Evolutionary conservation across 371 early-diverging fungal species (phyloP), one percentile per base, ranked within the genome.

Genomic region (Haplosporangium sp.): DNA sequence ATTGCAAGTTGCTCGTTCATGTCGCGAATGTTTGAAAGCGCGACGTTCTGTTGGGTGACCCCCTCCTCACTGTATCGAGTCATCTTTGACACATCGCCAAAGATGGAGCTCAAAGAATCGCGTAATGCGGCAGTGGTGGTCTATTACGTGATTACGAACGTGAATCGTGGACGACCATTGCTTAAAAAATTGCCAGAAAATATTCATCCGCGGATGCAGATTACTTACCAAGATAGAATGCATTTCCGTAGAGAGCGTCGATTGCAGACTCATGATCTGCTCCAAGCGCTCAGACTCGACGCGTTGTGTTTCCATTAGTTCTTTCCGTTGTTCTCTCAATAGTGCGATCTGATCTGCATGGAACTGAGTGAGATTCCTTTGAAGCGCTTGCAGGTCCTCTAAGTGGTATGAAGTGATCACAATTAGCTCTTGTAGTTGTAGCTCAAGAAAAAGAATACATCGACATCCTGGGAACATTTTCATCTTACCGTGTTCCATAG

Each of bases 401-500:
- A 13, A n/a, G 16, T 9, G 42, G 7, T 23, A 9, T 12, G 18
- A 16, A 16, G 21, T 8, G 6, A 13, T 43, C 13, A 55, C 13
- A 40, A 23, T 40, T 6, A 20, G 52, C 38, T 37, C 4, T 48
- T 14, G n/a, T 41, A 40, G 14, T 1, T 56, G 48, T 16, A 13
- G n/a, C 6, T 54, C 41, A 40, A 16, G 7, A 40, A 8, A 43
- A 12, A 53, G 14, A 29, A 11, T 2, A 8, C 12, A 23, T n/a
- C 46, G 1, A 46, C 38, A 5, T 40, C n/a, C 21, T 52, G 29
- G n/a, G 13, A 13, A 42, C 12, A 38, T 21, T 21, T 40, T 7
- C 21, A 10, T 23, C 38, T 67, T 62, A 76, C 76, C 76, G 45
- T 62, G 70, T 42, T 76, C 71, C 42, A 76, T 23, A 11, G 64